These are phyloP conservation scores for Diplosphaera chodatii DNA, from an alignment of 139 green algal genomes.

Conservation along the genomic window DNA sequence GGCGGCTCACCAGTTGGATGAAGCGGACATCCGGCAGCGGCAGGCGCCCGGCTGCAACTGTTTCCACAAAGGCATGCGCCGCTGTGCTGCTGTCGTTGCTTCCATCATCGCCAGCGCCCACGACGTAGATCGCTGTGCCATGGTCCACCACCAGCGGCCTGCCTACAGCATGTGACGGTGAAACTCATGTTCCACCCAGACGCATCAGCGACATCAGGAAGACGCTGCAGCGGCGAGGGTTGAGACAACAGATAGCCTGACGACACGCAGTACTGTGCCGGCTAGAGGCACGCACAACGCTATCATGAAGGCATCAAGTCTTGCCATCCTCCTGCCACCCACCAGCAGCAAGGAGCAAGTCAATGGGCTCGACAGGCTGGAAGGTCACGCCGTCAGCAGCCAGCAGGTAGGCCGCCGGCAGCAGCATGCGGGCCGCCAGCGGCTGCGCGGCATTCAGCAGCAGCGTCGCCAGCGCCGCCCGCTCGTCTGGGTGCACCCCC, in stretches of 20 bases:
- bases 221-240: neutral
- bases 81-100: constrained; percentile 1
- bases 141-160: constrained; percentile 32
- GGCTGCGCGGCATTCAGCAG: constrained; percentile 23
- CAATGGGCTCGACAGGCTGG: neutral
- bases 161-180: constrained; percentile 11
- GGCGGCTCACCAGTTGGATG: neutral
- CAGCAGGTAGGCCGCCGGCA: neutral
- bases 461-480: constrained; percentile 19
- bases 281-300: too few relatives aligned
- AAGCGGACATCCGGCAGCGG: constrained; percentile 18
- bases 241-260: too few relatives aligned
- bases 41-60: constrained; percentile 16
- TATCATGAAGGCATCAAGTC: too few relatives aligned
- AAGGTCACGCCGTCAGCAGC: neutral
- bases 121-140: constrained; percentile 36
- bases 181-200: neutral
- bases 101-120: constrained; percentile 3
- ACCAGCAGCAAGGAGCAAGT: constrained; percentile 4
- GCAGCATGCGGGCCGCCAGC: constrained; percentile 13
- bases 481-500: constrained; percentile 36
- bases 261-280: too few relatives aligned
- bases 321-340: neutral
- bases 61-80: neutral
- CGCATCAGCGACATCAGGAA: neutral